phyloP scores from a whole-genome alignment of 805 yeast genomes.

The Candida multigemmis region DNA sequence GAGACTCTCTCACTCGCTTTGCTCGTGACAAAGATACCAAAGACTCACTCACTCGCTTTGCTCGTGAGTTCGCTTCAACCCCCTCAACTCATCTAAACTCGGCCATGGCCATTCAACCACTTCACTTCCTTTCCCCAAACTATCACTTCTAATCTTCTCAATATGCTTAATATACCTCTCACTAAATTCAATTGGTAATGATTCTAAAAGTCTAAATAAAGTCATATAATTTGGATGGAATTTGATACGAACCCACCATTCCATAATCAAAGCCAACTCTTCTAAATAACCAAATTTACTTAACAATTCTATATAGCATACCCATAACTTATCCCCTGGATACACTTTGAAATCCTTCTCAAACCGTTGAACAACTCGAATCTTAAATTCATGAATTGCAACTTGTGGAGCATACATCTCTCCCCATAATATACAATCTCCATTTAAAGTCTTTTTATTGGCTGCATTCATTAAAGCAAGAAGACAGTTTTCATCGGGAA shows the following conservation, averaged over 20 bases:
- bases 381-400: constrained; percentile 49
- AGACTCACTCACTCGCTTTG: too few species aligned
- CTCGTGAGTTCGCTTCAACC: too few species aligned
- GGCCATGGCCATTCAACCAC: constrained; percentile 28
- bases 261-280: constrained; percentile 41
- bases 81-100: constrained; percentile 8
- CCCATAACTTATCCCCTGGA: constrained; percentile 43
- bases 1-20: too few species aligned
- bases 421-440: constrained; percentile 36
- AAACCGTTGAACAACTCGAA: constrained; percentile 15
- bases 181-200: constrained; percentile 27
- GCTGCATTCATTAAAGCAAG: constrained; percentile 44
- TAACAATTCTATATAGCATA: constrained; percentile 42
- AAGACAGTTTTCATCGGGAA: constrained; percentile 22
- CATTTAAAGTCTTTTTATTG: constrained; percentile 9
- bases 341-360: constrained; percentile 13
- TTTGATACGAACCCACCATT: constrained; percentile 44
- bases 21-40: too few species aligned
- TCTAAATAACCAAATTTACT: constrained; percentile 36
- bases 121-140: constrained; percentile 4
- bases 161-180: constrained; percentile 29
- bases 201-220: constrained; percentile 27
- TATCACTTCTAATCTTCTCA: constrained; percentile 10
- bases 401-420: constrained; percentile 47
- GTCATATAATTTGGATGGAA: constrained; percentile 33